Conservation (phyloP, 164 flowering plant genomes). For the Tinospora cordifolia region DNA sequence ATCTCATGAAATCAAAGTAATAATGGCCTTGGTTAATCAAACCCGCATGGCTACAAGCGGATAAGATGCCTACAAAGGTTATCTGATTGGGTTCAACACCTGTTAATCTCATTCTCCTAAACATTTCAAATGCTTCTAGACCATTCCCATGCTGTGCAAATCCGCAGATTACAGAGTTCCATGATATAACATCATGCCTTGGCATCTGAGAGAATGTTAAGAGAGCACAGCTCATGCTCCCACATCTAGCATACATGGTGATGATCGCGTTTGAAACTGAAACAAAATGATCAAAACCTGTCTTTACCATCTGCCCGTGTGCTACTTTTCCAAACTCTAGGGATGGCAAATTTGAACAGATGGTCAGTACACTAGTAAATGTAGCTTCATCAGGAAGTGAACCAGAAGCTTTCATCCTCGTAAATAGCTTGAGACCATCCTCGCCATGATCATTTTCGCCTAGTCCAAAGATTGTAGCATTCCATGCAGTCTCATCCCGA, state of each 20-base stretch:
- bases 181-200: constrained; percentile 43
- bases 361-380: constrained; percentile 46
- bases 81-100: constrained; percentile 40
- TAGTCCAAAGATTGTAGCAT: constrained; percentile 50
- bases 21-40: constrained; percentile 42
- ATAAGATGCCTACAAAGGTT: constrained; percentile 53
- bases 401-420: constrained; percentile 37
- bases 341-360: constrained; percentile 44
- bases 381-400: constrained; percentile 43
- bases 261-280: constrained; percentile 52
- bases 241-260: constrained; percentile 61
- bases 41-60: constrained; percentile 61
- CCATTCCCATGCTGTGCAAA: constrained; percentile 55
- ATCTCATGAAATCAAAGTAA: constrained; percentile 45
- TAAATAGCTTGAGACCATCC: constrained; percentile 44
- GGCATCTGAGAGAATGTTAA: constrained; percentile 35
- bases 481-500: constrained; percentile 49
- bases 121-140: constrained; percentile 40
- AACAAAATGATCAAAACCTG: constrained; percentile 28
- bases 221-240: constrained; percentile 43
- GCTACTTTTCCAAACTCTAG: constrained; percentile 46
- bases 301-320: constrained; percentile 39
- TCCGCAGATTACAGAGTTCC: constrained; percentile 71
- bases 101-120: constrained; percentile 38
- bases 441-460: constrained; percentile 54